phyloP scores from a whole-genome alignment of 2,329 filamentous ascomycete species.

The Alternaria alternata region DNA sequence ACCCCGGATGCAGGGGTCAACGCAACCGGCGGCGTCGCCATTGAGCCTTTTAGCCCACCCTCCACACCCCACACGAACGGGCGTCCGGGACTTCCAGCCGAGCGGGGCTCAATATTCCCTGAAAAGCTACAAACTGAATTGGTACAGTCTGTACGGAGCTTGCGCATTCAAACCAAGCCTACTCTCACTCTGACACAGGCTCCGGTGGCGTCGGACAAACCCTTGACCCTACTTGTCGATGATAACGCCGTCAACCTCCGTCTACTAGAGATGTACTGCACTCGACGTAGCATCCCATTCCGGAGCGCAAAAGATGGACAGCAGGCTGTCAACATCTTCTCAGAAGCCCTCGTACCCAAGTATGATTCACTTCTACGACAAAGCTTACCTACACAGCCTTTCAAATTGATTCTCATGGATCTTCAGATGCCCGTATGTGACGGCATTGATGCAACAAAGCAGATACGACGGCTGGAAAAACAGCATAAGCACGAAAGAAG shows the following conservation, averaged over 20 bases:
- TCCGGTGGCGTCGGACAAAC: conserved; percentile 13
- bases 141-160: conserved; percentile 18
- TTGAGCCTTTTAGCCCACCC: neutral
- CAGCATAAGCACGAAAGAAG: conserved; percentile 30
- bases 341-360: conserved; percentile 13
- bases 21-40: neutral
- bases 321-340: conserved; percentile 51
- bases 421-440: conserved; percentile 54
- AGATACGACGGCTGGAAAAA: conserved; percentile 46
- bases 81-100: neutral
- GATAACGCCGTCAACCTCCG: conserved; percentile 58
- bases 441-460: conserved; percentile 46
- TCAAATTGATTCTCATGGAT: conserved; percentile 53
- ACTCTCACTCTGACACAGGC: neutral
- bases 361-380: conserved; percentile 16
- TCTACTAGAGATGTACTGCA: conserved; percentile 59
- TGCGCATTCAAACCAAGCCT: conserved; percentile 8
- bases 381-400: conserved; percentile 16
- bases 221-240: conserved; percentile 53
- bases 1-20: neutral
- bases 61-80: neutral
- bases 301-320: conserved; percentile 51
- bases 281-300: conserved; percentile 51
- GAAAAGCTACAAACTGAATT: conserved; percentile 18
- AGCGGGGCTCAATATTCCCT: conserved; percentile 16